Evolutionary conservation across 371 early-diverging fungal species (phyloP).

Genomic region (Mucor sp.): DNA sequence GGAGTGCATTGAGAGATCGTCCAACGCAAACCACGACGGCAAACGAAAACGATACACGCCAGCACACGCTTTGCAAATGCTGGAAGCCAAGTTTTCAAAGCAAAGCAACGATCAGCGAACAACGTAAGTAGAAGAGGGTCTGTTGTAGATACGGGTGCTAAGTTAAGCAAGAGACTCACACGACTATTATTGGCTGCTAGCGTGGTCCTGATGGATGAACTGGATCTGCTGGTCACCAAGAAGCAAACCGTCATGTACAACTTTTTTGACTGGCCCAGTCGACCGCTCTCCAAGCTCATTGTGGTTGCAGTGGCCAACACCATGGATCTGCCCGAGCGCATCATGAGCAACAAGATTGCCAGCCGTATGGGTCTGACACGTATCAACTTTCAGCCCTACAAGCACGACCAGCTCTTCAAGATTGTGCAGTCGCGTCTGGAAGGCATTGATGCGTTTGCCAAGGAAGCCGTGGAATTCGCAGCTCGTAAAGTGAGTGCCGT

Average conservation of each 20-base stretch:
- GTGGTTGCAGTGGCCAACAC: constrained; percentile 98
- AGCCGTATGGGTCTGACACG: constrained; percentile 90
- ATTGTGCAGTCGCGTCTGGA: constrained; percentile 84
- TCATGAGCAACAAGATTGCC: constrained; percentile 90
- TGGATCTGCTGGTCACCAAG: constrained; percentile 93
- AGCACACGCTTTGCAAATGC: constrained; percentile 75
- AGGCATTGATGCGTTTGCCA: constrained; percentile 73
- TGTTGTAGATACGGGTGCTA: too few relatives aligned
- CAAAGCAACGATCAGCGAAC: constrained; percentile 39
- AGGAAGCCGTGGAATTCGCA: constrained; percentile 90
- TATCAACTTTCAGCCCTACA: constrained; percentile 92
- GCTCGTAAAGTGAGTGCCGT: constrained; percentile 95
- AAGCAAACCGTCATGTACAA: constrained; percentile 97
- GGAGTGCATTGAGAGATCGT: constrained; percentile 60
- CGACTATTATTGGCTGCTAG: too few relatives aligned
- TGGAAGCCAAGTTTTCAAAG: constrained; percentile 71
- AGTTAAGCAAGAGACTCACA: too few relatives aligned
- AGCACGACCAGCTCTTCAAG: constrained; percentile 75
- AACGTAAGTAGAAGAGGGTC: constrained; percentile 39
- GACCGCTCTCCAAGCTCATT: constrained; percentile 79
- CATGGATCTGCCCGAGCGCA: constrained; percentile 97
- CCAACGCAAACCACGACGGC: background rate
- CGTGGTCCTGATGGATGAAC: constrained; percentile 96
- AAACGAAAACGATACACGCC: constrained; percentile 63
- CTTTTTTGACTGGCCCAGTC: constrained; percentile 97